phyloP scores from a whole-genome alignment of 177 flowering plant genomes.

The Vitis hybrid region DNA sequence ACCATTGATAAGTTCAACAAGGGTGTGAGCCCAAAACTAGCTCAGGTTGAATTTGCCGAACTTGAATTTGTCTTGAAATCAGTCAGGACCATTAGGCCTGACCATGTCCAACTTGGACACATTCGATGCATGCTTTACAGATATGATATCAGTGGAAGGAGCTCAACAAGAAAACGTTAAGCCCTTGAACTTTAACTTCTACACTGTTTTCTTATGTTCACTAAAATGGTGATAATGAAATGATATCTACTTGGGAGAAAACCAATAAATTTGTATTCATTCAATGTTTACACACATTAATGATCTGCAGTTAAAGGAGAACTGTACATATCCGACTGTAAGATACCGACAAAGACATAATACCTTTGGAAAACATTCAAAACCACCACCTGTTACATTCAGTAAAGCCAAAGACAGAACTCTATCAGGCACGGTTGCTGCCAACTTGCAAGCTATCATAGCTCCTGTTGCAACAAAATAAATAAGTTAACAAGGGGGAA shows the following conservation, averaged over 20 bases:
- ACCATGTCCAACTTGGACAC: too few species aligned
- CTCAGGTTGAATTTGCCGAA: too few species aligned
- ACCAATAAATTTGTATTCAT: too few species aligned
- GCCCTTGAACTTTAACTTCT: too few species aligned
- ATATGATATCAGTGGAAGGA: too few species aligned
- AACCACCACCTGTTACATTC: conserved; percentile 96
- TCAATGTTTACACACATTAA: neutral
- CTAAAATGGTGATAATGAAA: too few species aligned
- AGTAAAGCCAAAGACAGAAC: conserved; percentile 81
- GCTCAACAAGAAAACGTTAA: too few species aligned
- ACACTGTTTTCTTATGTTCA: too few species aligned
- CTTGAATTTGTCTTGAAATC: too few species aligned
- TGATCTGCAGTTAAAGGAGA: neutral
- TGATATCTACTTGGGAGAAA: neutral
- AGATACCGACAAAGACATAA: neutral
- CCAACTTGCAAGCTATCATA: conserved; percentile 94
- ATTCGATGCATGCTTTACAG: too few species aligned
- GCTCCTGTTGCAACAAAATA: conserved; percentile 55
- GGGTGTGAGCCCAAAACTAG: too few species aligned
- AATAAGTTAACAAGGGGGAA: neutral
- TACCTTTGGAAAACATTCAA: conserved; percentile 93
- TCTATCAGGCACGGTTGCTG: conserved; percentile 82
- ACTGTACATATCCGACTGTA: neutral
- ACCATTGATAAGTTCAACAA: conserved; percentile 1
- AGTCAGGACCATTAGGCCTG: too few species aligned